phyloP scores from a whole-genome alignment of 495 filamentous ascomycete species.

The Oidiodendron maius region DNA sequence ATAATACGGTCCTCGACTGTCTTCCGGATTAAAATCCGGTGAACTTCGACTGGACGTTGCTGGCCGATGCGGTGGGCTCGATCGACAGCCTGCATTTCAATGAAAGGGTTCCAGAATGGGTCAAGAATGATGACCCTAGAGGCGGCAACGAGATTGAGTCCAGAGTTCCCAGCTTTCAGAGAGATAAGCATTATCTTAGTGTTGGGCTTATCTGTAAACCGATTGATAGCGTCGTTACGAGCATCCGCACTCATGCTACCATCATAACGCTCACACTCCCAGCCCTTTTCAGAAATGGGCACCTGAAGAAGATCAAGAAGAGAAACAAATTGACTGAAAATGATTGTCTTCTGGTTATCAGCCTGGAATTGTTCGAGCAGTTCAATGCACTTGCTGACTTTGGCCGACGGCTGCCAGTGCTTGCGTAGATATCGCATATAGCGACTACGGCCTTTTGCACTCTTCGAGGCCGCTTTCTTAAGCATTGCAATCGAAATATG shows the following conservation, averaged over 20 bases:
- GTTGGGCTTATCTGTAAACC: conserved; percentile 61
- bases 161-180: conserved; percentile 85
- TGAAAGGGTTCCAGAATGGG: conserved; percentile 95
- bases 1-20: conserved; percentile 92
- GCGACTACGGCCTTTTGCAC: conserved; percentile 49
- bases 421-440: conserved; percentile 65
- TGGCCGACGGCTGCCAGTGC: conserved; percentile 68
- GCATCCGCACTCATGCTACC: conserved; percentile 69
- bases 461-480: conserved; percentile 58
- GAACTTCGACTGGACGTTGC: conserved; percentile 64
- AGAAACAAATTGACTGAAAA: conserved; percentile 91
- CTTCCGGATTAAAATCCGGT: conserved; percentile 67
- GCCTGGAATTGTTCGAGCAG: conserved; percentile 42
- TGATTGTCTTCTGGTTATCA: conserved; percentile 69
- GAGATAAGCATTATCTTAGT: conserved; percentile 81
- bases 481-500: conserved; percentile 52
- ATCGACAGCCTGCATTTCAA: conserved; percentile 92
- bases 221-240: conserved; percentile 64
- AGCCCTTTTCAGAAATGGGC: conserved; percentile 57
- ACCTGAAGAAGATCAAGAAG: conserved; percentile 89
- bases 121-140: conserved; percentile 88
- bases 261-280: conserved; percentile 71
- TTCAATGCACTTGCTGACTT: conserved; percentile 69
- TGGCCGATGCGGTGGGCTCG: conserved; percentile 91
- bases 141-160: conserved; percentile 83